Evolutionary conservation across 345 rosid genomes (phyloP), one percentile per base, ranked within the genome.

Genomic region (Crucihimalaya himalaica): DNA sequence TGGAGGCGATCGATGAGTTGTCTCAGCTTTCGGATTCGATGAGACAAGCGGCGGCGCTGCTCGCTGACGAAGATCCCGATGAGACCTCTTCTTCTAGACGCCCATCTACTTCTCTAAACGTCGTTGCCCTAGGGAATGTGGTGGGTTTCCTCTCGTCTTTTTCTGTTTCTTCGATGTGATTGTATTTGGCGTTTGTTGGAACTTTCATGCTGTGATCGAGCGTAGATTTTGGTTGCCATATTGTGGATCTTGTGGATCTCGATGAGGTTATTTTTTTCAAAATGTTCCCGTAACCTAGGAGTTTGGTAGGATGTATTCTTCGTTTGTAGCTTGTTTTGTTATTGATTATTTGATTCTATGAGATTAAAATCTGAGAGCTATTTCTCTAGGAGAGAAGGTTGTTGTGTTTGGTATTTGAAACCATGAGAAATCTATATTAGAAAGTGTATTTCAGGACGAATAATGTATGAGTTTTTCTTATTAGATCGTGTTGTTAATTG

Each of bases 1-100:
- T 91, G 97, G 98, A 94, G 72, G 96, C 95, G 85, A 94, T 91
- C 86, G 96, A 91, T 55, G 98, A 94, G 68, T 80, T 91, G 63
- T 50, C 72, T 13, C 91, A 88, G 84, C 89, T 94, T 3, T 78
- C 96, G 50, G 96, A 91, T 46, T 84, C 93, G 71, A 94, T 94
- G 92, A 80, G 85, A 77, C 95, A 88, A 79, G 97, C 96, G 13
- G 57, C 85, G 18, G 72, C 91, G 28, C 54, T 94, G 45, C 96
- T 94, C 56, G 94, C 98, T 13, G 97, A 94, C 50, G 98, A 94
- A 73, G 97, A 94, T 74, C 81, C 89, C 23, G 98, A 94, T 42
- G 97, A 94, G 68, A 86, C 63, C 73, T 79, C 97, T 19, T 74
- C 75, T 76, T 85, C 90, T 5, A 78, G 68, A 70, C 85, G 97